Evolutionary conservation across 257 asterid genomes (phyloP), one percentile per base, ranked within the genome.

Genomic region (Scutellaria barbata): DNA sequence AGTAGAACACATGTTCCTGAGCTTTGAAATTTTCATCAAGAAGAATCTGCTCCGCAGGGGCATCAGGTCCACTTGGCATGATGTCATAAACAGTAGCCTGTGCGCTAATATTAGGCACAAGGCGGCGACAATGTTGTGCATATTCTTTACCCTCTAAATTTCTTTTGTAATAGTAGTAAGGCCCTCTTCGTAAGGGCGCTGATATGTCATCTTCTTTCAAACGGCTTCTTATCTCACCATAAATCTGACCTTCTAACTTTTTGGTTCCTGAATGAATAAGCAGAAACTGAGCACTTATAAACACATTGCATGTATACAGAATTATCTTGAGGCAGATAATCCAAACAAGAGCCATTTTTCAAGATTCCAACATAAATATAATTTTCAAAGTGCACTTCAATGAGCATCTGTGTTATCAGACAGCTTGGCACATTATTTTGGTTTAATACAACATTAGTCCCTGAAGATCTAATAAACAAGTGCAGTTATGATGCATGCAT

Each of bases 81-180:
- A 83, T 86, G 82, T 94, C 98, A 72, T 90, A 56, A 74, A 89
- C 97, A 73, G 95, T 81, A 47, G 79, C 60, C 6, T 83, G 81
- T 22, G 79, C 71, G 54, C 69, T 79, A 53, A 53, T 43, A 79
- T 84, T 64, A 71, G 92, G 79, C 61, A 68, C 94, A 72, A 42
- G 87, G 55, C 97, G 85, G 20, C 98, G 88, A 77, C 96, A 91
- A 63, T 86, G 85, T 58, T 86, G 95, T 52, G 40, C 81, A 76
- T 94, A 94, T 81, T 94, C 96, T 79, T 94, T 91, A 17, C 98
- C 97, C 86, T 94, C 85, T 83, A 86, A 81, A 51, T 90, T 91
- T 83, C 96, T 87, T 71, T 50, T 73, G 81, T 94, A 94, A 79
- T 91, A 94, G 77, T 89, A 94, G 73, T 86, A 94, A 78, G 84